A percentile compares a stretch with the other conserved stretches of the same genome.
Evolutionary conservation across 1,284 basidiomycete genomes (phyloP).

Genomic region (Ceratobasidium sp.): DNA sequence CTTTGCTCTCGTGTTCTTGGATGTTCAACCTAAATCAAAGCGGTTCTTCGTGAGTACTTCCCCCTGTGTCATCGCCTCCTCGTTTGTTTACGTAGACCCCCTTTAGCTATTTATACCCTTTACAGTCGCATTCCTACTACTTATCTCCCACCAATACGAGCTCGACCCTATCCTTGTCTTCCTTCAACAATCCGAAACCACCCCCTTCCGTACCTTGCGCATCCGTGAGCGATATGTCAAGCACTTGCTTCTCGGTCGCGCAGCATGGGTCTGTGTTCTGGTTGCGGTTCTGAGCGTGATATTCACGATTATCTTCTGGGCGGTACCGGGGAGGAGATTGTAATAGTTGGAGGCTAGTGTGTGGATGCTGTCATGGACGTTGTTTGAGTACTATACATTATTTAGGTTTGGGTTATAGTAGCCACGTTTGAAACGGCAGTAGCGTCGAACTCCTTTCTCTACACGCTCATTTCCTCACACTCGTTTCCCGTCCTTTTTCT

Average conservation of each 20-base stretch:
- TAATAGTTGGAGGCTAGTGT: background rate
- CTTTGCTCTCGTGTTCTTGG: slow-evolving; percentile 93
- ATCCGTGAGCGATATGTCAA: slow-evolving; percentile 94
- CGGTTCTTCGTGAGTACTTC: slow-evolving; percentile 87
- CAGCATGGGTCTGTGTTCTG: slow-evolving; percentile 83
- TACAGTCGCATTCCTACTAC: slow-evolving; percentile 86
- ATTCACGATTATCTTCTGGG: slow-evolving; percentile 90
- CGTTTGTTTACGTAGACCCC: slow-evolving; percentile 43
- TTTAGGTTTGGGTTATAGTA: background rate
- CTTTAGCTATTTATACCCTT: slow-evolving; percentile 92
- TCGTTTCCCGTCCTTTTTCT: background rate
- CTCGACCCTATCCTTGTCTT: slow-evolving; percentile 92
- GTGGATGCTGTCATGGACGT: background rate
- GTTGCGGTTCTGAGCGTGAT: slow-evolving; percentile 75
- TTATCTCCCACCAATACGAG: slow-evolving; percentile 95
- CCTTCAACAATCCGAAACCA: slow-evolving; percentile 85
- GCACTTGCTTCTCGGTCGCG: slow-evolving; percentile 86
- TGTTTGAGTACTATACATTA: background rate
- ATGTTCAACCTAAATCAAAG: slow-evolving; percentile 87
- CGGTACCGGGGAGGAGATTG: slow-evolving; percentile 73
- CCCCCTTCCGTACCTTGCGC: slow-evolving; percentile 89
- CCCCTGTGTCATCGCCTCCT: background rate
- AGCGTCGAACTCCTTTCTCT: background rate
- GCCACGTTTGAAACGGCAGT: too few species aligned
- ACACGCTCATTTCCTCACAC: background rate